Conservation (phyloP, 768 basidiomycete species). For the Rubroboletus satanas region DNA sequence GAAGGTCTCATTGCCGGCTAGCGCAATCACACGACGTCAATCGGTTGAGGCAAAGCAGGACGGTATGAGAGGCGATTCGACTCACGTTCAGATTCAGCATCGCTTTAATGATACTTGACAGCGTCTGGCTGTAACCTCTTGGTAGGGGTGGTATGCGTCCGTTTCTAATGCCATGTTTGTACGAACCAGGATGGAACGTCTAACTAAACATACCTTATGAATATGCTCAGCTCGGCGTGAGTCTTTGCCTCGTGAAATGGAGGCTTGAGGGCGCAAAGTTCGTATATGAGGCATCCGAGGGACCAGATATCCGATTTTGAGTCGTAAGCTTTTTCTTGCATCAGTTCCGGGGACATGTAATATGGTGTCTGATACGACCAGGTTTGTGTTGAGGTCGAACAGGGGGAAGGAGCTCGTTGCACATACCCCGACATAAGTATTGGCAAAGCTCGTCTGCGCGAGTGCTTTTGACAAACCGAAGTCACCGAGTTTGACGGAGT, state of each 20-base stretch:
- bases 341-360: conserved; percentile 98
- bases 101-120: conserved; percentile 73
- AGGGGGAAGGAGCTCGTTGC: background rate
- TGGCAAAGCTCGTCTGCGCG: conserved; percentile 82
- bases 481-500: conserved; percentile 93
- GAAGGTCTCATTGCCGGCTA: conserved; percentile 88
- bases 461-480: conserved; percentile 96
- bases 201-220: conserved; percentile 59
- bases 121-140: conserved; percentile 69
- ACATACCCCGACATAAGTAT: conserved; percentile 94
- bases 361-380: conserved; percentile 88
- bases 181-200: background rate
- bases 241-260: conserved; percentile 94
- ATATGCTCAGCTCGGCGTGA: conserved; percentile 76
- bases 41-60: background rate
- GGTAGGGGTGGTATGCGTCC: conserved; percentile 91
- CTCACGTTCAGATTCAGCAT: conserved; percentile 84
- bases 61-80: background rate
- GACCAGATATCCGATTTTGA: conserved; percentile 99
- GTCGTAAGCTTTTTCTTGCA: conserved; percentile 97
- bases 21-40: background rate
- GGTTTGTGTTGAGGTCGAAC: background rate
- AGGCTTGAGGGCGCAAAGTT: conserved; percentile 90
- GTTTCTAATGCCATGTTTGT: conserved; percentile 42
- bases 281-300: conserved; percentile 93